phyloP scores from a whole-genome alignment of 2,329 filamentous ascomycete genomes.

The Botrytis sinoallii region DNA sequence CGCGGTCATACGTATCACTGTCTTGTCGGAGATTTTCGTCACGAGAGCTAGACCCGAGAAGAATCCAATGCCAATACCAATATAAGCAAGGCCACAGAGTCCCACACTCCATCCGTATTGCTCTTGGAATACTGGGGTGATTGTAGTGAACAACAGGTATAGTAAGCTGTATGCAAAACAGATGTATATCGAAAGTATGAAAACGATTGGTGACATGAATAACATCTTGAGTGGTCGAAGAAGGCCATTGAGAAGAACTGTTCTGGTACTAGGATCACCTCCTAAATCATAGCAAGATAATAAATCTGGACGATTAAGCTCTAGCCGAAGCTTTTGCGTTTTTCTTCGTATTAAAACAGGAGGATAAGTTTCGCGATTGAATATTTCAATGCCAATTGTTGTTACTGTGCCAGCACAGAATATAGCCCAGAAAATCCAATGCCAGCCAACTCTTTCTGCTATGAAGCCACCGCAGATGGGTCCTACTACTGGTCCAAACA shows the following conservation, averaged over 20 bases:
- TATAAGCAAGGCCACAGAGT: conserved; percentile 43
- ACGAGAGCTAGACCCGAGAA: conserved; percentile 42
- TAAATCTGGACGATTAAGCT: conserved; percentile 44
- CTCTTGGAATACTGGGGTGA: conserved; percentile 46
- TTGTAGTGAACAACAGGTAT: conserved; percentile 52
- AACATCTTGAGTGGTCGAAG: conserved; percentile 48
- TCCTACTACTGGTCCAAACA: conserved; percentile 35
- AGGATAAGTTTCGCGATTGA: conserved; percentile 47
- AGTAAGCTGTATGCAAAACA: conserved; percentile 56
- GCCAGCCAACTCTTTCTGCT: conserved; percentile 49
- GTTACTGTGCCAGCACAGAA: conserved; percentile 44
- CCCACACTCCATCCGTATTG: conserved; percentile 43
- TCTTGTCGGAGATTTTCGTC: conserved; percentile 42
- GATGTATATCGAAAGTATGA: conserved; percentile 73
- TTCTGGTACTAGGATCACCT: background rate
- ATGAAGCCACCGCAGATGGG: conserved; percentile 31
- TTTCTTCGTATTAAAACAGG: conserved; percentile 50
- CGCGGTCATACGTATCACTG: conserved; percentile 45
- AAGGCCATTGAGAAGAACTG: conserved; percentile 20
- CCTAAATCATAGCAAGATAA: conserved; percentile 42
- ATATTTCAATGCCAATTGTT: conserved; percentile 38
- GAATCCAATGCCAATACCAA: conserved; percentile 43
- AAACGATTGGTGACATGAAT: conserved; percentile 38
- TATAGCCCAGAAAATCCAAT: conserved; percentile 44
- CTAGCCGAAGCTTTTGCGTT: conserved; percentile 39